Conservation (phyloP, 345 rosid species). For the Geranium rotundifolium region DNA sequence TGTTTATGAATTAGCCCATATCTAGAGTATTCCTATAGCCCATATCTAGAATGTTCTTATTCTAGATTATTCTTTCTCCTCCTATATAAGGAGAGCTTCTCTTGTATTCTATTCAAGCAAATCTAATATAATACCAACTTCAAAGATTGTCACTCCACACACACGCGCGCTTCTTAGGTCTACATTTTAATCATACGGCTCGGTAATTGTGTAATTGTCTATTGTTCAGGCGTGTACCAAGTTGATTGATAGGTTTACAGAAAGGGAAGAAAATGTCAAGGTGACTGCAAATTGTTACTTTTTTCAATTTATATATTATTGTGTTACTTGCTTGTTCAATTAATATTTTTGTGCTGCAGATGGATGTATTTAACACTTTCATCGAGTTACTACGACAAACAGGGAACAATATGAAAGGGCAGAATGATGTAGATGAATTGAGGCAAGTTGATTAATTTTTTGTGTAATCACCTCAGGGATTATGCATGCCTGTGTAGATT, state of each 20-base stretch:
- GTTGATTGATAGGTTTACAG: constrained; percentile 93
- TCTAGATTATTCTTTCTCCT: too few species aligned
- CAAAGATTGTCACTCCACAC: too few species aligned
- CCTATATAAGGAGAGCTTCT: too few species aligned
- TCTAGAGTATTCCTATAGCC: too few species aligned
- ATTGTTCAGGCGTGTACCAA: constrained; percentile 79
- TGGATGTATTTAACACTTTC: constrained; percentile 93
- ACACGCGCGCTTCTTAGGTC: not conserved
- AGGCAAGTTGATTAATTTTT: constrained; percentile 31
- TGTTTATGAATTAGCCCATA: too few species aligned
- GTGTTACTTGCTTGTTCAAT: constrained; percentile 8
- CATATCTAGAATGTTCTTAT: too few species aligned
- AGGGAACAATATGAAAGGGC: constrained; percentile 86
- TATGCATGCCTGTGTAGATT: not conserved
- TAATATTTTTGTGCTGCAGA: constrained; percentile 39
- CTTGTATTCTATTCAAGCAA: too few species aligned
- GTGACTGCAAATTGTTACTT: constrained; percentile 19
- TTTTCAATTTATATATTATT: not conserved
- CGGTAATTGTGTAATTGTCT: not conserved
- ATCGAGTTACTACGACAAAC: constrained; percentile 96
- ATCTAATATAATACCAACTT: too few species aligned
- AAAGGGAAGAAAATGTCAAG: constrained; percentile 99
- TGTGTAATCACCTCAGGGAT: not conserved
- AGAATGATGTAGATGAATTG: constrained; percentile 51
- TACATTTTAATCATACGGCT: not conserved